phyloP scores from a whole-genome alignment of 495 filamentous ascomycete genomes.

The Aspergillus affinis region DNA sequence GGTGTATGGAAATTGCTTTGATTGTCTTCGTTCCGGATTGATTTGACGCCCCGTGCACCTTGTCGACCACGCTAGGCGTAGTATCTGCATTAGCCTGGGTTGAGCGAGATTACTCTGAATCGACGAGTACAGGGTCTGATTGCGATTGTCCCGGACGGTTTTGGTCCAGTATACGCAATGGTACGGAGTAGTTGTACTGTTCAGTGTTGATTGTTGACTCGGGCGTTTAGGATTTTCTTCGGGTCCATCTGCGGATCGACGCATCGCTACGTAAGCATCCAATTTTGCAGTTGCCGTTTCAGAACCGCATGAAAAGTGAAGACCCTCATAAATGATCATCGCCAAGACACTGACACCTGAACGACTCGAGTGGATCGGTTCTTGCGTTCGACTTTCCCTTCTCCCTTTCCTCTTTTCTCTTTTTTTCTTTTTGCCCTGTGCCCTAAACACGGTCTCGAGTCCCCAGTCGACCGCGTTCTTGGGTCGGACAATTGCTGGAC shows the following conservation, averaged over 20 bases:
- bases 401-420: too few species aligned
- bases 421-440: not conserved
- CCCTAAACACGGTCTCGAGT: not conserved
- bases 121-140: too few species aligned
- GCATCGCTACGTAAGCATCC: not conserved
- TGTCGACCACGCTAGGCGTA: constrained; percentile 10
- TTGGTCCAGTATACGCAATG: too few species aligned
- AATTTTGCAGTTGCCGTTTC: not conserved
- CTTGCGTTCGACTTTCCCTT: too few species aligned
- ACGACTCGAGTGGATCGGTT: not conserved
- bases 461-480: not conserved
- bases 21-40: not conserved
- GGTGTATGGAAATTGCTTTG: not conserved
- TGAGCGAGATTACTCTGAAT: not conserved
- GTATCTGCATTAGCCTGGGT: constrained; percentile 2
- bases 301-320: too few species aligned
- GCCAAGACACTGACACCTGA: not conserved
- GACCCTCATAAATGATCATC: not conserved
- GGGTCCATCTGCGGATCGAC: not conserved
- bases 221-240: not conserved
- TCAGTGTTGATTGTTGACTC: too few species aligned
- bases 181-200: too few species aligned
- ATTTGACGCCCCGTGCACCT: constrained; percentile 16
- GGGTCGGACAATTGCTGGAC: too few species aligned
- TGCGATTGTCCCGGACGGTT: too few species aligned